Conservation (phyloP, 441 rosid genomes). For the Gossypium gossypioides region DNA sequence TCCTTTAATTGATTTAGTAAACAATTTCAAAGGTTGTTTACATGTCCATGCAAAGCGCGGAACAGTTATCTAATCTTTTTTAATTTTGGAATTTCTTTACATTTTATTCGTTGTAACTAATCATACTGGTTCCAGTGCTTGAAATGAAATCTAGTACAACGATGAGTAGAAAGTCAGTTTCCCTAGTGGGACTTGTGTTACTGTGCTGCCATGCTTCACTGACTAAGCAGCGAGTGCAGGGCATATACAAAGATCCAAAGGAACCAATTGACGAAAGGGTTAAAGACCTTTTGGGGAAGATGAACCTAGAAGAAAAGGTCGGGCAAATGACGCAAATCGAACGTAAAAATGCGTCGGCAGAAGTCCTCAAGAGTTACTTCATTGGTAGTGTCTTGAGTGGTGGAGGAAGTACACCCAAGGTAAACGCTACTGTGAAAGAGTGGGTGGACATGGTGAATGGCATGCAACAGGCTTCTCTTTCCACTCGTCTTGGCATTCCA, state of each 20-base stretch:
- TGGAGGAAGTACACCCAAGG: slow-evolving; percentile 3
- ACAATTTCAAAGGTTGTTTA: background rate
- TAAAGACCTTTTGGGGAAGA: background rate
- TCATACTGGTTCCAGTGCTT: background rate
- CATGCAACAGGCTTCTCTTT: background rate
- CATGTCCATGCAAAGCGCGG: background rate
- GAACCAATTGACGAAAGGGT: background rate
- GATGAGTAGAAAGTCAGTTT: background rate
- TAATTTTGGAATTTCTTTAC: background rate
- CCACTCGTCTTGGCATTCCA: slow-evolving; percentile 7
- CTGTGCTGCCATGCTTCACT: background rate
- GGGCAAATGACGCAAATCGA: slow-evolving; percentile 7
- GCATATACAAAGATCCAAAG: slow-evolving; percentile 2
- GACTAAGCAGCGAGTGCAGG: background rate
- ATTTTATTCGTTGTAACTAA: background rate
- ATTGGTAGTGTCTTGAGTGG: slow-evolving; percentile 9
- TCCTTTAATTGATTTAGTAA: background rate
- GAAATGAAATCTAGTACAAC: background rate
- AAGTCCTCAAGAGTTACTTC: background rate
- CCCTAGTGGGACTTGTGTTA: background rate
- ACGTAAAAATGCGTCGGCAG: background rate
- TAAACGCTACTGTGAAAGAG: background rate
- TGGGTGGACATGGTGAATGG: slow-evolving; percentile 12
- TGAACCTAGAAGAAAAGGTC: background rate
- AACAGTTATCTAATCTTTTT: background rate